These are phyloP conservation scores for Phialocephala sp. DNA, from an alignment of 2,329 filamentous ascomycete genomes.

Conservation along the genomic window DNA sequence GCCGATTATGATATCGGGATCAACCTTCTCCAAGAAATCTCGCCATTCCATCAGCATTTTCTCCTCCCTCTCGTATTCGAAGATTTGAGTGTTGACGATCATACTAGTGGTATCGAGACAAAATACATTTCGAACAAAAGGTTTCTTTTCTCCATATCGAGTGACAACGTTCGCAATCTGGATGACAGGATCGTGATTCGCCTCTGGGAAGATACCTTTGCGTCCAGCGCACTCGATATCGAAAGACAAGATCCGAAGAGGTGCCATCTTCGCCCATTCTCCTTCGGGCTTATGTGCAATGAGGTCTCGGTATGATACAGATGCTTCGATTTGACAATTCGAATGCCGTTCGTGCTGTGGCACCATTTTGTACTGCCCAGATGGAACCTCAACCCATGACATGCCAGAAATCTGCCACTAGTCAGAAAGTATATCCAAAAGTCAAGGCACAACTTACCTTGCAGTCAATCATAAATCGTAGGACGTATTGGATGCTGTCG, in stretches of 20 bases:
- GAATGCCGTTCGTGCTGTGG: constrained; percentile 73
- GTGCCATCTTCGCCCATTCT: constrained; percentile 98
- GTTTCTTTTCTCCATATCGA: constrained; percentile 91
- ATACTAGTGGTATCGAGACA: constrained; percentile 89
- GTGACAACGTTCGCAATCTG: constrained; percentile 98
- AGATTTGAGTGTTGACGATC: constrained; percentile 93
- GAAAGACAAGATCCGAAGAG: constrained; percentile 89
- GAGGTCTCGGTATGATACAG: constrained; percentile 80
- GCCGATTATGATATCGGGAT: constrained; percentile 96
- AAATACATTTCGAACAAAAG: constrained; percentile 96
- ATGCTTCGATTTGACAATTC: constrained; percentile 95
- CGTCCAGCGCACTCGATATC: constrained; percentile 98
- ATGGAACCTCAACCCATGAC: constrained; percentile 93
- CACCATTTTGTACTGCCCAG: constrained; percentile 74
- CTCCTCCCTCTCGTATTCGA: constrained; percentile 81
- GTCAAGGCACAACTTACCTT: constrained; percentile 55
- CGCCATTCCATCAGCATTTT: constrained; percentile 94
- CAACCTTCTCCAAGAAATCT: constrained; percentile 85
- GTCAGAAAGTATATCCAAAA: constrained; percentile 18
- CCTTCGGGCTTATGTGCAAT: constrained; percentile 88
- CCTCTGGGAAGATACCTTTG: constrained; percentile 96
- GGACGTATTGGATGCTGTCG: constrained; percentile 92
- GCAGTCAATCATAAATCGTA: constrained; percentile 98
- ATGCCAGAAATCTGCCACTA: constrained; percentile 77
- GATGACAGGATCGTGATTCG: constrained; percentile 90